phyloP scores from a whole-genome alignment of 1,284 basidiomycete genomes.

The Ganoderma sp. region DNA sequence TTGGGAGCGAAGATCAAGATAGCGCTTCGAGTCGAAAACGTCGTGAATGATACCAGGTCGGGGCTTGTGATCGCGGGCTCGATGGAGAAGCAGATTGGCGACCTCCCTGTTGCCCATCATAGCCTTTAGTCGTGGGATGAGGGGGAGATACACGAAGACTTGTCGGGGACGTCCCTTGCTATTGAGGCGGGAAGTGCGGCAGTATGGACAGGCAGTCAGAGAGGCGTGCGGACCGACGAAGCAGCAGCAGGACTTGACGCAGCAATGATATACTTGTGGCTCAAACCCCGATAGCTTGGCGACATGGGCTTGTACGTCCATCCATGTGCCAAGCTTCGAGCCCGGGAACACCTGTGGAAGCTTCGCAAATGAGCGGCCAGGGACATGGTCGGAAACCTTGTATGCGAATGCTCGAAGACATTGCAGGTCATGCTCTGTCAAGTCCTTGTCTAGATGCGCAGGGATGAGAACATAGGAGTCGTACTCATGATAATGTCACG shows the following conservation, averaged over 20 bases:
- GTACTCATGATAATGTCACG: too few relatives aligned
- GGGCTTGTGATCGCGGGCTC: constrained; percentile 19
- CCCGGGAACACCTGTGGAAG: constrained; percentile 30
- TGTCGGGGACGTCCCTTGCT: constrained; percentile 26
- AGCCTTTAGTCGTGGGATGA: constrained; percentile 29
- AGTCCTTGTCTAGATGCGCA: constrained; percentile 2
- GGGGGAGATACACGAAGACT: constrained; percentile 28
- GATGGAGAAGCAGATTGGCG: constrained; percentile 33
- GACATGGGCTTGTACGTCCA: constrained; percentile 13
- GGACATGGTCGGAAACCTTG: constrained; percentile 32
- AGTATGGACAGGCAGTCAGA: constrained; percentile 41
- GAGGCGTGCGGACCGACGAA: constrained; percentile 39
- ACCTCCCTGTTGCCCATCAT: constrained; percentile 13
- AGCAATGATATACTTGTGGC: constrained; percentile 45
- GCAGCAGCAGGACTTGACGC: constrained; percentile 44
- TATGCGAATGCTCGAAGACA: constrained; percentile 30
- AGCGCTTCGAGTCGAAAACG: constrained; percentile 1
- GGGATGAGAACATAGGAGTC: too few relatives aligned
- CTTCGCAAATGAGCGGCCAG: constrained; percentile 29
- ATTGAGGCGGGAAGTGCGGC: constrained; percentile 36
- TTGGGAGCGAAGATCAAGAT: background rate
- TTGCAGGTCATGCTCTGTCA: constrained; percentile 21
- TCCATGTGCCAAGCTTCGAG: constrained; percentile 19
- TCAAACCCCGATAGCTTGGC: constrained; percentile 38
- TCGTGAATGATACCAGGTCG: constrained; percentile 22